Base-by-base conservation (phyloP, 306 rosid genomes). In the Ormosia semicastrata region DNA sequence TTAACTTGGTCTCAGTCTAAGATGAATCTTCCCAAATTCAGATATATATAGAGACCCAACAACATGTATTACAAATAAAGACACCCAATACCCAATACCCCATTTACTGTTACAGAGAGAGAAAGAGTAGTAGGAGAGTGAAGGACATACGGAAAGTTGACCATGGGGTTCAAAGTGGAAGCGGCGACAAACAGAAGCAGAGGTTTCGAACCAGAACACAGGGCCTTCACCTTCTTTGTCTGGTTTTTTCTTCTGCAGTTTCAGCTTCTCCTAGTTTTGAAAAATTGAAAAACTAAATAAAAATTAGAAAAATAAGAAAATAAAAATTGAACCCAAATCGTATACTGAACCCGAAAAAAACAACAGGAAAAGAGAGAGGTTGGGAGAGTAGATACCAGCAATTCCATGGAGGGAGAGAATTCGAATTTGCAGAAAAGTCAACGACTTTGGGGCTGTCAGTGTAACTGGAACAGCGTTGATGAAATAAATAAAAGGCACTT, bases 201-300 rank as follows among this genome's bases (percentile, higher is more conserved):
- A 88, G 57, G 89, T 86, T 89, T 94, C 98, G 70, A 87, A 79
- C 95, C 95, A 94, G 76, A 59, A 80, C 18, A 81, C 78, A 6
- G 93, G 89, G 18, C 18, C 66, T 69, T 80, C 82, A 6, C 81
- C 83, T 9, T 79, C 80, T 50, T 88, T 81, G 46, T 74, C 88
- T 2, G 88, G 50, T 44, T 86, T 89, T 64, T 85, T 89, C 88
- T 70, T 88, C 67, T 15, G 79, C 85, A 81, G 50, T 77, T 75
- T 89, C 52, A 92, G 53, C 88, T 84, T 90, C 70, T 85, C 89
- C 95, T 92, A 36, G 63, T 24, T 32, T 71, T 7, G 17, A 49
- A 65, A 12, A 67, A 34, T 0, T n/a, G n/a, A n/a, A n/a, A n/a
- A n/a, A n/a, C n/a, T n/a, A n/a, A n/a, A n/a, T n/a, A n/a, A 8